phyloP scores from a whole-genome alignment of 331 rosid species.

The Cucumis variabilis region DNA sequence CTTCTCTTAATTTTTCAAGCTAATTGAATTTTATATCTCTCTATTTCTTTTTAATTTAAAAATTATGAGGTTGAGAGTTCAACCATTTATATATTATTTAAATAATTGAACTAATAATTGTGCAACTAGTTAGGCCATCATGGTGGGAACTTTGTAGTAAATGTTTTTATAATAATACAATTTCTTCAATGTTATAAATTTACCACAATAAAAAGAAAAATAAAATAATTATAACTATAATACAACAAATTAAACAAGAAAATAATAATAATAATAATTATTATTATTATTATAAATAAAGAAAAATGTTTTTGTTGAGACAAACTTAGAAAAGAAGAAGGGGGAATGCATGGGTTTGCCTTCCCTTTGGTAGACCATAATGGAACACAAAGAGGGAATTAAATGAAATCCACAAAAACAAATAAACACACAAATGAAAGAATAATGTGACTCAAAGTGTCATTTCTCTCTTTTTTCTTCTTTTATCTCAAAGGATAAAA shows the following conservation, averaged over 20 bases:
- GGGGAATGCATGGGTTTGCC: neutral
- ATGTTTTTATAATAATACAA: neutral
- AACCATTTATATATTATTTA: neutral
- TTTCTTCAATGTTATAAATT: neutral
- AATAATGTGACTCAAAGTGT: slow-evolving; percentile 12
- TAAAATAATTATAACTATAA: too few relatives aligned
- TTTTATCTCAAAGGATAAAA: neutral
- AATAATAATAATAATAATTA: too few relatives aligned
- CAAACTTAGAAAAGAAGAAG: neutral
- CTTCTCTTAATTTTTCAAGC: neutral
- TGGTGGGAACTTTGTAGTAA: too few relatives aligned
- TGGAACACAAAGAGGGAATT: neutral
- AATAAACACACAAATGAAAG: neutral
- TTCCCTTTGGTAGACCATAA: slow-evolving; percentile 11
- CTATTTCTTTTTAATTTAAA: too few relatives aligned
- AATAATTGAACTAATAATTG: neutral
- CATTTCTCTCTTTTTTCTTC: slow-evolving; percentile 7
- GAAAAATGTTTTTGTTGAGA: neutral
- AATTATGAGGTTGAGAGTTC: too few relatives aligned
- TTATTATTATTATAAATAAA: too few relatives aligned
- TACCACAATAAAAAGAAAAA: too few relatives aligned
- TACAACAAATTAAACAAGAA: too few relatives aligned
- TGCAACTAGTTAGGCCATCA: neutral
- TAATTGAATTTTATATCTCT: too few relatives aligned
- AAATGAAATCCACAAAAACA: neutral